Evolutionary conservation across 2,329 filamentous ascomycete species (phyloP), one percentile per base, ranked within the genome.

Genomic region (Ophiosphaerella herpotricha): DNA sequence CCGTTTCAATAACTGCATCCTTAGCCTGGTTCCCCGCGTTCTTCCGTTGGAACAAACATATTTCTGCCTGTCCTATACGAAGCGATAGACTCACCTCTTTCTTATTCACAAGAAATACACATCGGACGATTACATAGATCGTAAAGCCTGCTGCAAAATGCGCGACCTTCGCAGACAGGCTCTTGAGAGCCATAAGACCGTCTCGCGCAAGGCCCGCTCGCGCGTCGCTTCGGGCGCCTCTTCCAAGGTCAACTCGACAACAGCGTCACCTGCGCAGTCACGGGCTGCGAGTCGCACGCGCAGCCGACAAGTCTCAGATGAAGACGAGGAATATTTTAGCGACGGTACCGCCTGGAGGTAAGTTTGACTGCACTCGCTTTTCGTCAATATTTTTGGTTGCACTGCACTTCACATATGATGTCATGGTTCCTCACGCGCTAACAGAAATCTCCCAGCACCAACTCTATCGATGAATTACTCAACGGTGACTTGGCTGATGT

Each of bases 151-250:
- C 7, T 44, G 39, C 54, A 63, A 45, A 39, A 88, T 88, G 85
- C 84, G 81, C 66, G 84, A 87, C 47, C 73, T 80, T 40, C 74
- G 85, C 61, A 86, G 88, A 67, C 86, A 88, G 72, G 86, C 84
- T 43, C 82, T 90, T 50, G 85, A 87, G 74, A 85, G 84, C 75
- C 82, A 83, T 68, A 91, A 91, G 77, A 91, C 87, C 13, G 75
- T 84, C 31, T 90, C 88, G 39, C 82, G 80, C 63, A 90, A 90
- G 72, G 85, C 86, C 18, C 81, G 79, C 53, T 81, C 82, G 18
- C 78, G 78, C 51, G 78, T 80, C 49, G 77, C 76, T 37, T 85
- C 83, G 13, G 81, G 82, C 31, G 77, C 80, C 48, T 78, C 77
- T 29, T 88, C 85, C 13, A 84, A 85, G 37, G 77, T 77, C 24